phyloP scores from a whole-genome alignment of 2,329 filamentous ascomycete genomes.

The Lomentospora prolificans region DNA sequence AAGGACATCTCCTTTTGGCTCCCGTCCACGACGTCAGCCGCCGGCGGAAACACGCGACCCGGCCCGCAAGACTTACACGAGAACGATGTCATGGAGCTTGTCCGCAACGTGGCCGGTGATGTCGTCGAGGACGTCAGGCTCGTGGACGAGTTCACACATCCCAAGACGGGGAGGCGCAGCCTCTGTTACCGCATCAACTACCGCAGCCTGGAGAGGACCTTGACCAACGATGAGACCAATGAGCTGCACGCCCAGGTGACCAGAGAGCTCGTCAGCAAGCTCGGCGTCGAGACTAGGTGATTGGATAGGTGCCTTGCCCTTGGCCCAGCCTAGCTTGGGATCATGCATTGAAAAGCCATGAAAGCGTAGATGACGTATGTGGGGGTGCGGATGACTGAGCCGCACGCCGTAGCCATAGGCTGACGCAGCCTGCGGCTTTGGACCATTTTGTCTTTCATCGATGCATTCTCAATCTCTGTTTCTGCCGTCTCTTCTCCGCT shows the following conservation, averaged over 20 bases:
- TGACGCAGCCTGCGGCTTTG: background rate
- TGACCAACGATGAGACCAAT: slow-evolving; percentile 77
- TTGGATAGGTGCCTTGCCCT: too few relatives aligned
- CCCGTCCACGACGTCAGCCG: slow-evolving; percentile 27
- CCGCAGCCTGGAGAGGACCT: slow-evolving; percentile 78
- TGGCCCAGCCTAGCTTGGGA: background rate
- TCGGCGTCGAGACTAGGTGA: slow-evolving; percentile 67
- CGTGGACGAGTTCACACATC: slow-evolving; percentile 81
- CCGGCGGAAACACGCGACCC: slow-evolving; percentile 31
- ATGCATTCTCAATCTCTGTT: background rate
- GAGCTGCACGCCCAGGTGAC: slow-evolving; percentile 61
- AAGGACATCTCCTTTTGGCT: slow-evolving; percentile 97
- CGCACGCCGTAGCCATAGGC: background rate
- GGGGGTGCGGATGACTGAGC: background rate
- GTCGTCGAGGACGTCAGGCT: slow-evolving; percentile 78
- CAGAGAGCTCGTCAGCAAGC: slow-evolving; percentile 51
- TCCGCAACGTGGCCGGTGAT: slow-evolving; percentile 73
- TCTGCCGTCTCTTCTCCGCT: background rate
- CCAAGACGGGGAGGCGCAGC: slow-evolving; percentile 72
- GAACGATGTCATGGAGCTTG: slow-evolving; percentile 95
- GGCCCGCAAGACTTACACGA: slow-evolving; percentile 61
- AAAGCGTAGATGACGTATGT: background rate
- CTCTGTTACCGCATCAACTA: slow-evolving; percentile 92
- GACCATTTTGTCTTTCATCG: background rate
- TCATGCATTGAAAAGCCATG: background rate